Conservation (phyloP, 495 filamentous ascomycete species). For the Daldinia bambusicola region DNA sequence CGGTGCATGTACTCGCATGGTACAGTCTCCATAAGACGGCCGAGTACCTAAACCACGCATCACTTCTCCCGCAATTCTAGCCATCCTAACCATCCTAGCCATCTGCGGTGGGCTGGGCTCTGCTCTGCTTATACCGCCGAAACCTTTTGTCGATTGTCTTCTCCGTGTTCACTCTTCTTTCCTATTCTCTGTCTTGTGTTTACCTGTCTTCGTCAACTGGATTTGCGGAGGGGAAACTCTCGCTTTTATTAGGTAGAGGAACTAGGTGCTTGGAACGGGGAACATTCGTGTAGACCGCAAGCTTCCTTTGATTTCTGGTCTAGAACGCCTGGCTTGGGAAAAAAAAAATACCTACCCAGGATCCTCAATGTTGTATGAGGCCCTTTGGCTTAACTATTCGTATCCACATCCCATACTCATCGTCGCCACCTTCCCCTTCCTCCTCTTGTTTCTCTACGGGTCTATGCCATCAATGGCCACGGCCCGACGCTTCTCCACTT, state of each 20-base stretch:
- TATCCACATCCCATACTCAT: constrained; percentile 33
- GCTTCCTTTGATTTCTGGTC: constrained; percentile 22
- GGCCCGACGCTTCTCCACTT: constrained; percentile 38
- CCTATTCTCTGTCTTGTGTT: constrained; percentile 1
- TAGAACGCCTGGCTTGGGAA: constrained; percentile 6
- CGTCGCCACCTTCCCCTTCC: constrained; percentile 28
- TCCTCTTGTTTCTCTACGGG: constrained; percentile 27
- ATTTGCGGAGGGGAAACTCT: constrained; percentile 25
- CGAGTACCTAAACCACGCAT: constrained; percentile 32
- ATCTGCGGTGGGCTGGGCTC: constrained; percentile 23
- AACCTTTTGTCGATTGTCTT: constrained; percentile 17
- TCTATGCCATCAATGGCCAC: constrained; percentile 42
- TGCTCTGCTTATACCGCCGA: constrained; percentile 23
- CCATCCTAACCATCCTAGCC: background rate
- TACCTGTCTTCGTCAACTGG: constrained; percentile 20
- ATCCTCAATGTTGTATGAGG: constrained; percentile 35
- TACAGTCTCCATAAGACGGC: constrained; percentile 35
- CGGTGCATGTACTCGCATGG: constrained; percentile 41
- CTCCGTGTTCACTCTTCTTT: background rate
- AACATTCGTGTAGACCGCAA: constrained; percentile 28
- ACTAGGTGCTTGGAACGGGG: constrained; percentile 35
- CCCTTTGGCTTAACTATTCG: constrained; percentile 21
- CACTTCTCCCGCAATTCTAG: constrained; percentile 29
- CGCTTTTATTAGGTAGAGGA: constrained; percentile 23
- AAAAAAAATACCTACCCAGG: constrained; percentile 9